These are phyloP conservation scores for Agarophyton chilense DNA, from an alignment of 23 red algal genomes.

Conservation along the genomic window DNA sequence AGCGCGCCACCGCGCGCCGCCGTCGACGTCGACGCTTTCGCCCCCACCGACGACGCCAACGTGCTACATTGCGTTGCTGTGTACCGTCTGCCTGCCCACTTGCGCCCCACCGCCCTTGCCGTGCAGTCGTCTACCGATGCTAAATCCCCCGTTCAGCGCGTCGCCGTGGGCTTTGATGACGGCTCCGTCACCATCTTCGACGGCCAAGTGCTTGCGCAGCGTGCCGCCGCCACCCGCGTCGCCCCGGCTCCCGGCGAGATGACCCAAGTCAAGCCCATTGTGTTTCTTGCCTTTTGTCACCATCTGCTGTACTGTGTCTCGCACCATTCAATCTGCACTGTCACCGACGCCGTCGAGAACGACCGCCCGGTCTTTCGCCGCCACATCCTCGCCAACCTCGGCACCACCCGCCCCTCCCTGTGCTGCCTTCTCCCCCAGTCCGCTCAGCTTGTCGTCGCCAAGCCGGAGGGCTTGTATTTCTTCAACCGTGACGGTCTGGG, in stretches of 20 bases:
- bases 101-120: slow-evolving; percentile 36
- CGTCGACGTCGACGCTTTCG: not conserved
- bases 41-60: slow-evolving; percentile 14
- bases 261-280: slow-evolving; percentile 37
- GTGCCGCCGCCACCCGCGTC: slow-evolving; percentile 29
- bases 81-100: slow-evolving; percentile 18
- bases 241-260: slow-evolving; percentile 70
- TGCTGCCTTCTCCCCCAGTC: slow-evolving; percentile 19
- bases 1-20: not conserved
- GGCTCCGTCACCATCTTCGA: slow-evolving; percentile 45
- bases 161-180: slow-evolving; percentile 70
- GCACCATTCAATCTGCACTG: slow-evolving; percentile 26
- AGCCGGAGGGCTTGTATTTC: slow-evolving; percentile 76
- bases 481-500: slow-evolving; percentile 80
- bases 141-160: not conserved
- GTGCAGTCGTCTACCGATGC: not conserved
- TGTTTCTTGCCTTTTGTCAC: slow-evolving; percentile 31
- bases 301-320: slow-evolving; percentile 59
- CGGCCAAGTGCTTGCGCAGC: slow-evolving; percentile 39
- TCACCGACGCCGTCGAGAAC: not conserved
- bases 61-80: slow-evolving; percentile 33
- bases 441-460: slow-evolving; percentile 71
- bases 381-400: slow-evolving; percentile 43
- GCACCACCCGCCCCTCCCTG: not conserved
- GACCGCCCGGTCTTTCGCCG: slow-evolving; percentile 14